Percentiles rank a stretch among this genome's conserved stretches.
These are phyloP conservation scores for Xerocomus potaroensis DNA, from an alignment of 768 basidiomycete genomes.

Conservation along the genomic window DNA sequence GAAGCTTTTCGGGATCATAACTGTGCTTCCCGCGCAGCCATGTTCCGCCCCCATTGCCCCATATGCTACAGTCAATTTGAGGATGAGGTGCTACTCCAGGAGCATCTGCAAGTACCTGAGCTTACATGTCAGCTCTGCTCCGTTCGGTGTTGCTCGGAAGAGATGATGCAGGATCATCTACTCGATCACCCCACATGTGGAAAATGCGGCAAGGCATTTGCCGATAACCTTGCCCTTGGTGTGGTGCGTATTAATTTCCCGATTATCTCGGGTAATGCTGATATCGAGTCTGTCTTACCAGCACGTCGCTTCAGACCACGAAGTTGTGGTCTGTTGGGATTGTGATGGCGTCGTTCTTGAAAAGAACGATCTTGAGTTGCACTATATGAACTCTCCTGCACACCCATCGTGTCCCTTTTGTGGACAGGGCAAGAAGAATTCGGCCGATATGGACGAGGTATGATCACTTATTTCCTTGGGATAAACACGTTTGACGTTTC, in stretches of 20 bases:
- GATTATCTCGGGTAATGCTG: background rate
- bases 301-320: constrained; percentile 23
- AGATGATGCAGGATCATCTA: constrained; percentile 25
- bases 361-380: constrained; percentile 13
- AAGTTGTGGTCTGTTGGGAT: constrained; percentile 28
- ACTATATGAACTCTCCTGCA: constrained; percentile 20
- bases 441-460: constrained; percentile 19
- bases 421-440: constrained; percentile 12
- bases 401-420: constrained; percentile 23
- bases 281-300: constrained; percentile 2
- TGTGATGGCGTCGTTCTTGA: constrained; percentile 25
- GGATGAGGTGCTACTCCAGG: constrained; percentile 12
- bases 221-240: constrained; percentile 17
- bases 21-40: constrained; percentile 9
- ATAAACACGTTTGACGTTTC: constrained; percentile 5
- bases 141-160: constrained; percentile 20
- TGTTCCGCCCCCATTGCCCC: constrained; percentile 17
- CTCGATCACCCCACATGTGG: constrained; percentile 21
- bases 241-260: constrained; percentile 16
- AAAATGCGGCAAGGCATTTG: constrained; percentile 20
- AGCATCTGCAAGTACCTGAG: constrained; percentile 14
- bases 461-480: background rate
- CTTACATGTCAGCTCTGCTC: constrained; percentile 21
- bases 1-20: constrained; percentile 9
- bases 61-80: constrained; percentile 23